A percentile compares a stretch with the other conserved stretches of the same genome.
Evolutionary conservation across 768 basidiomycete genomes (phyloP).

Genomic region (Xerocomus brunneocitrinus): DNA sequence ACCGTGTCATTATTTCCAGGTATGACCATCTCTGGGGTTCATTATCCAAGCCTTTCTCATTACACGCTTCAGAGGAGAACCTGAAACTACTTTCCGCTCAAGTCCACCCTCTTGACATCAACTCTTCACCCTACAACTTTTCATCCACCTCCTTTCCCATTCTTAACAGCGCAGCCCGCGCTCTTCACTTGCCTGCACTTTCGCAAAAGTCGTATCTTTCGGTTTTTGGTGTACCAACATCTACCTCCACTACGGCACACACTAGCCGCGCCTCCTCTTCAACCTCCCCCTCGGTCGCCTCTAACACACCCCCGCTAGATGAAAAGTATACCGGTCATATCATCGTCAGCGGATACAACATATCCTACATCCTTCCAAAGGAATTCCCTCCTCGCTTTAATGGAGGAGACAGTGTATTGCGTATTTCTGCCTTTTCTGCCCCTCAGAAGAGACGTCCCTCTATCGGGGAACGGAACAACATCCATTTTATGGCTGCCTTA

Average conservation of each 20-base stretch:
- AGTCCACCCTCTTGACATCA: constrained; percentile 70
- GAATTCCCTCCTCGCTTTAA: constrained; percentile 43
- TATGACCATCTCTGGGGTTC: constrained; percentile 22
- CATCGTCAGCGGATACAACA: constrained; percentile 70
- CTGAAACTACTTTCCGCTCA: constrained; percentile 68
- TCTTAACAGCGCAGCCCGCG: constrained; percentile 63
- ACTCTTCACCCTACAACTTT: constrained; percentile 72
- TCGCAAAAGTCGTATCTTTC: constrained; percentile 57
- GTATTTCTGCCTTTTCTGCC: constrained; percentile 22
- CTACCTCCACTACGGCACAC: constrained; percentile 28
- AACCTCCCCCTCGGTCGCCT: constrained; percentile 26
- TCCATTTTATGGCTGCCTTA: constrained; percentile 79
- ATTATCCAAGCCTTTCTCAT: neutral
- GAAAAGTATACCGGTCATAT: constrained; percentile 69
- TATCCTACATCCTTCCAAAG: constrained; percentile 73
- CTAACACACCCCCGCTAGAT: constrained; percentile 46
- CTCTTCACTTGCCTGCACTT: constrained; percentile 60
- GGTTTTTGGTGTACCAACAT: constrained; percentile 44
- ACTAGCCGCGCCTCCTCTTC: constrained; percentile 31
- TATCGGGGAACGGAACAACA: constrained; percentile 49
- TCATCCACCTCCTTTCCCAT: constrained; percentile 58
- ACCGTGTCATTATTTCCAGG: constrained; percentile 73
- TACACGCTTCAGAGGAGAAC: constrained; percentile 58
- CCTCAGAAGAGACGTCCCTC: constrained; percentile 48
- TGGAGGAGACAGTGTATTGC: constrained; percentile 18